Percentiles rank a stretch among this genome's conserved stretches.
phyloP scores from a whole-genome alignment of 2,329 filamentous ascomycete species.

The Myriosclerotinia scirpicola region DNA sequence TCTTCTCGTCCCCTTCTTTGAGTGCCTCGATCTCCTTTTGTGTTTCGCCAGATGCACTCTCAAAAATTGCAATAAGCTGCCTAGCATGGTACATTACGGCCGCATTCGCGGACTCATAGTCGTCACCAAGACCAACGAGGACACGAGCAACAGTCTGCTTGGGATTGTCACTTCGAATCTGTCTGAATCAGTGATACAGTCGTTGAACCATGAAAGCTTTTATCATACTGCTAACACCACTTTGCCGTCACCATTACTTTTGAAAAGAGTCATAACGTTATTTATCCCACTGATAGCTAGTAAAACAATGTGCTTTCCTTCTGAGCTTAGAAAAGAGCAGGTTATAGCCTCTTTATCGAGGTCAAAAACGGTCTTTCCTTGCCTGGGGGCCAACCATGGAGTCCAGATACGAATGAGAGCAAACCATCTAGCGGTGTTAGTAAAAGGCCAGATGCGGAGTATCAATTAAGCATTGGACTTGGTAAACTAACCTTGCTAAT shows the following conservation, averaged over 20 bases:
- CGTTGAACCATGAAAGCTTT: slow-evolving; percentile 27
- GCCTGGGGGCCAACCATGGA: slow-evolving; percentile 86
- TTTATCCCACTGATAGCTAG: slow-evolving; percentile 74
- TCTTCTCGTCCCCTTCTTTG: slow-evolving; percentile 49
- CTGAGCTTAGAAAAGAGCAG: slow-evolving; percentile 70
- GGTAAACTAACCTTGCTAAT: slow-evolving; percentile 36
- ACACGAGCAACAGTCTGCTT: slow-evolving; percentile 57
- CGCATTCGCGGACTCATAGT: slow-evolving; percentile 73
- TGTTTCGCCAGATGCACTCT: slow-evolving; percentile 46
- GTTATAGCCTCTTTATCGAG: slow-evolving; percentile 77
- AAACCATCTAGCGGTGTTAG: slow-evolving; percentile 63
- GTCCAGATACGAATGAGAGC: slow-evolving; percentile 75
- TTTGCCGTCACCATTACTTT: slow-evolving; percentile 62
- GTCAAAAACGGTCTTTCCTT: slow-evolving; percentile 66
- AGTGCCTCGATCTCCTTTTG: slow-evolving; percentile 50
- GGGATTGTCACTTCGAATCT: slow-evolving; percentile 67
- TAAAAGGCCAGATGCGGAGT: not conserved
- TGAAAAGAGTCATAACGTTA: slow-evolving; percentile 68
- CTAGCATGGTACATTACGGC: slow-evolving; percentile 88
- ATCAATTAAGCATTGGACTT: not conserved
- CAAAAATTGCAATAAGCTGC: slow-evolving; percentile 54
- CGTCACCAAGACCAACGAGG: slow-evolving; percentile 68
- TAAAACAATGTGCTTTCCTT: slow-evolving; percentile 74
- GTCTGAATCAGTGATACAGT: slow-evolving; percentile 12
- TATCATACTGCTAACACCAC: slow-evolving; percentile 61